Evolutionary conservation across 176 grass and related monocot species (phyloP), one percentile per base, ranked within the genome.

Genomic region (Aegilops bicornis): DNA sequence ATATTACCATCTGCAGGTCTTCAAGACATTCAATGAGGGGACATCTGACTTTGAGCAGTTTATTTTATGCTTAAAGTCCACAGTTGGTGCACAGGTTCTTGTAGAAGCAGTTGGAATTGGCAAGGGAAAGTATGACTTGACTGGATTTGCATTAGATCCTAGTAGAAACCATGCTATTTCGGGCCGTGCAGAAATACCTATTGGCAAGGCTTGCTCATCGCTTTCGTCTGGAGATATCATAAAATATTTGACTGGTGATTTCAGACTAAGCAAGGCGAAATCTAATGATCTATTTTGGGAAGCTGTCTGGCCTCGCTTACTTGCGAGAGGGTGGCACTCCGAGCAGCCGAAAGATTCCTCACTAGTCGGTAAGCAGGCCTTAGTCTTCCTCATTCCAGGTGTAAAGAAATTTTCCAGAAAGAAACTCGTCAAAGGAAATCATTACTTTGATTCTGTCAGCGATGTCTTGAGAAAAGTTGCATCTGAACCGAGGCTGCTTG

Each of bases 261-360:
- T 96, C 79, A 96, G 97, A 87, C 68, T 98, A 73, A 95, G 97
- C 84, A 98, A 98, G 81, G 92, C 94, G 65, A 96, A 89, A 84
- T 96, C 97, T 50, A 98, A 96, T 87, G 97, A 98, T 96, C 89
- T 98, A 74, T 98, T 98, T 67, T 98, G 97, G 97, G 97, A 98
- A 84, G 97, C 97, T 84, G 91, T 98, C 33, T 98, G 97, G 97
- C 97, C 97, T 83, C 94, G 97, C 31, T 83, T 95, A 80, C 90
- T 98, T 78, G 82, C 92, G 68, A 92, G 87, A 81, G 96, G 96
- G 79, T 98, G 96, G 96, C 93, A 91, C 66, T 94, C 91, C 7
- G 89, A 92, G 76, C 96, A 98, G 59, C 91, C 93, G 33, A 96
- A 91, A 79, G 89, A 94, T 84, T 60, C 82, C 52, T 79, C 73